Evolutionary conservation across 108 stramenopile genomes (phyloP), one percentile per base, ranked within the genome.

Genomic region (Stephanodiscus triporus): DNA sequence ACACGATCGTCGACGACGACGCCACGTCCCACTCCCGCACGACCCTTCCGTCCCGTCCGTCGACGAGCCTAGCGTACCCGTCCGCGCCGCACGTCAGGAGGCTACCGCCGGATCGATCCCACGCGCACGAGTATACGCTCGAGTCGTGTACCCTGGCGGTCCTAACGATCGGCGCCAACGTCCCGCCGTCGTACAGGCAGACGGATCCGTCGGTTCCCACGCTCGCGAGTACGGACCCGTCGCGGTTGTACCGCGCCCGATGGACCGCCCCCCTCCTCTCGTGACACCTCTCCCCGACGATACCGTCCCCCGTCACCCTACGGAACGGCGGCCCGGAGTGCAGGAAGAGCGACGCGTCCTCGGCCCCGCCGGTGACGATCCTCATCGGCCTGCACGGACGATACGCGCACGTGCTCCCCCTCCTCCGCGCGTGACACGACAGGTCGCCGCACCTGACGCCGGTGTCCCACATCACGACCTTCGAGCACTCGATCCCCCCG

Each of bases 261-360:
- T 95, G 91, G 26, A 98, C 90, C 40, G 83, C 79, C 57, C 85
- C 86, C 59, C 75, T 75, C 59, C 75, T 75, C 78, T 84, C 85
- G 63, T 91, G 91, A 37, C 75, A 83, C 65, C 63, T 69, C 66
- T 91, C 91, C 34, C 60, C 73, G 9, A 88, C 43, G 16, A 17
- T 5, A 5, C 32, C 43, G 43, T 45, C 63, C 37, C 85, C 85
- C 34, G 85, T 84, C 45, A 97, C 86, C 37, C 91, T 69, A 54
- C 87, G 76, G 74, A 98, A 98, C 42, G 98, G 98, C 13, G 98
- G 97, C 50, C 97, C 97, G 63, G 83, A 71, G 84, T 97, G 92
- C 78, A 97, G 97, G 29, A 91, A 76, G 20, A 88, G 65, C 37
- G 88, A 87, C 22, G 83, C 78, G 78, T 99, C 98, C 73, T 99